These are phyloP conservation scores for Selaginella tamariscina DNA, from an alignment of 75 land plant genomes.

Conservation along the genomic window DNA sequence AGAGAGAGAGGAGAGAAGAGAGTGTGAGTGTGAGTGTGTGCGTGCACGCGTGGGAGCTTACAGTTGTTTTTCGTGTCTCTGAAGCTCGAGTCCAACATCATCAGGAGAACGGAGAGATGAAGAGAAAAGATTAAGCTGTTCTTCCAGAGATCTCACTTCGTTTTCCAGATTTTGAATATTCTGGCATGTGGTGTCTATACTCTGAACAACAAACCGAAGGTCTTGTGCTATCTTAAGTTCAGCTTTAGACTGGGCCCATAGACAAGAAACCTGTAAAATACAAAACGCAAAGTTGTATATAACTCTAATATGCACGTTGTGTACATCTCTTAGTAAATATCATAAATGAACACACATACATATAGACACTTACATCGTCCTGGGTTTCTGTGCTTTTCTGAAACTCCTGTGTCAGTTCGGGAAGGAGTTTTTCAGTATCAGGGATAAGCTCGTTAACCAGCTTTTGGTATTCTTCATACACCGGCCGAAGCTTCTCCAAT, in stretches of 20 bases:
- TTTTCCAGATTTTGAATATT: constrained; percentile 42
- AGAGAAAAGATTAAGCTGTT: constrained; percentile 57
- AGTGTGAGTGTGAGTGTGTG: background rate
- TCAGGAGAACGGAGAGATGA: constrained; percentile 62
- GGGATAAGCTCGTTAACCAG: constrained; percentile 64
- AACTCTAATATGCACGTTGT: background rate
- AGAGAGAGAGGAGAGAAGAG: background rate
- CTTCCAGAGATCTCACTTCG: constrained; percentile 53
- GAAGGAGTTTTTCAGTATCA: constrained; percentile 39
- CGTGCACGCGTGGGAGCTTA: constrained; percentile 8
- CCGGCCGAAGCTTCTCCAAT: constrained; percentile 72
- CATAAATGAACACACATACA: background rate
- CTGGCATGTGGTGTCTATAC: constrained; percentile 35
- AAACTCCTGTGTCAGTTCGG: constrained; percentile 45
- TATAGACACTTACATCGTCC: constrained; percentile 59
- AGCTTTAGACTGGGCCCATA: constrained; percentile 62
- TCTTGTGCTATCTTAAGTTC: constrained; percentile 59
- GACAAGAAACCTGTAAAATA: constrained; percentile 12
- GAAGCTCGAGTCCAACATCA: constrained; percentile 56
- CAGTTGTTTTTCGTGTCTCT: constrained; percentile 42
- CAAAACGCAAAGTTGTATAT: background rate
- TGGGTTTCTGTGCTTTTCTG: constrained; percentile 51
- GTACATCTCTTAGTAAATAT: background rate
- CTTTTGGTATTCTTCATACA: constrained; percentile 85
- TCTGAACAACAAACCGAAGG: constrained; percentile 49